Evolutionary conservation across 2,329 filamentous ascomycete genomes (phyloP).

Genomic region (Immersiporthe knoxdaviesiana): DNA sequence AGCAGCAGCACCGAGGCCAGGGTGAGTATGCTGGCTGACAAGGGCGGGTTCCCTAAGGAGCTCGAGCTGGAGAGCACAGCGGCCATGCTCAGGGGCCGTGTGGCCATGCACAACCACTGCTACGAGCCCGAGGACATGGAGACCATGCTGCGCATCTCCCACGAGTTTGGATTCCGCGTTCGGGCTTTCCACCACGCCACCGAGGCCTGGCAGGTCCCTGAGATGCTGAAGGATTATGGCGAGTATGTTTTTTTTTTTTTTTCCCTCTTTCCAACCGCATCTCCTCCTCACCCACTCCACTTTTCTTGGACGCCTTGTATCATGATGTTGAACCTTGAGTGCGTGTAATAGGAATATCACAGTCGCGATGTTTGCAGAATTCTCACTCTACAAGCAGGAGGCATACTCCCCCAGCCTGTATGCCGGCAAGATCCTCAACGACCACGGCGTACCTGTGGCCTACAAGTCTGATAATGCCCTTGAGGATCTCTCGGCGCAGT

Average conservation of each 20-base stretch:
- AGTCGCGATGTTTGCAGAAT: conserved; percentile 48
- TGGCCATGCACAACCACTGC: conserved; percentile 49
- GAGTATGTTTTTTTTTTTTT: conserved; percentile 37
- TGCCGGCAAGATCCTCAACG: conserved; percentile 44
- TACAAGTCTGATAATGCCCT: conserved; percentile 47
- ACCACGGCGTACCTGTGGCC: conserved; percentile 46
- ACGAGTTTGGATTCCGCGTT: conserved; percentile 47
- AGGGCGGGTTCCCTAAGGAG: conserved; percentile 38
- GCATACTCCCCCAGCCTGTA: conserved; percentile 46
- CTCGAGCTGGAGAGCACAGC: conserved; percentile 46
- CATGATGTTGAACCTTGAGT: not conserved
- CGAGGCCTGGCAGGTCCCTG: conserved; percentile 45
- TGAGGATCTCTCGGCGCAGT: conserved; percentile 44
- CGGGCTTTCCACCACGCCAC: conserved; percentile 47
- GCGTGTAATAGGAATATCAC: conserved; percentile 41
- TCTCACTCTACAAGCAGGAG: conserved; percentile 47
- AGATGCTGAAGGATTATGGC: conserved; percentile 43
- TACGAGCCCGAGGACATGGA: conserved; percentile 49
- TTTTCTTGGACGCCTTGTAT: not conserved
- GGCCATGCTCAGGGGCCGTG: conserved; percentile 45
- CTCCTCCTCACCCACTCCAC: not conserved
- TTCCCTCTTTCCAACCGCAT: too few species aligned
- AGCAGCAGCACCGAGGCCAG: conserved; percentile 31
- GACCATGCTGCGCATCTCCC: conserved; percentile 46
- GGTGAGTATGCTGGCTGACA: conserved; percentile 24